These are phyloP conservation scores for Eucalyptus paniculata DNA, from an alignment of 345 rosid genomes.

Conservation along the genomic window DNA sequence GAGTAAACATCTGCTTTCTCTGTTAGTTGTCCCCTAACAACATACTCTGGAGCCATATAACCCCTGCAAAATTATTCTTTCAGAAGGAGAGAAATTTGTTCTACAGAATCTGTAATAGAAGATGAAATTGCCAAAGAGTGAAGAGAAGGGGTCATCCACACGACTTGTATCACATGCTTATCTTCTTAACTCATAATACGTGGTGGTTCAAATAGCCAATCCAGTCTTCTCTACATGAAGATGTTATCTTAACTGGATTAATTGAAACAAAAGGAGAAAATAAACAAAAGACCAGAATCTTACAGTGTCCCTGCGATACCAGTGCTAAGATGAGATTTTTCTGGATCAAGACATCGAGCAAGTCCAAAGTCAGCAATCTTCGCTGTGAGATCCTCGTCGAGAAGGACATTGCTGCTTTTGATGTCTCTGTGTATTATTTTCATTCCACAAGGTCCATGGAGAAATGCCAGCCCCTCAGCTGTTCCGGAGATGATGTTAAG, in stretches of 20 bases:
- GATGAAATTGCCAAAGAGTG: background rate
- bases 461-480: too few species aligned
- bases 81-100: background rate
- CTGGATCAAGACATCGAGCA: background rate
- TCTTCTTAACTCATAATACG: background rate
- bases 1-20: slow-evolving; percentile 5
- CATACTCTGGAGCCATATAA: slow-evolving; percentile 10
- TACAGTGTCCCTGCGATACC: slow-evolving; percentile 11
- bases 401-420: too few species aligned
- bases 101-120: background rate
- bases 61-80: background rate
- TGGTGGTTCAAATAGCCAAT: background rate
- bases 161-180: background rate
- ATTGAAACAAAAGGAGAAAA: background rate
- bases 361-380: too few species aligned
- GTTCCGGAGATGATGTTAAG: too few species aligned
- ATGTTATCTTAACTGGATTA: background rate
- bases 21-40: slow-evolving; percentile 2
- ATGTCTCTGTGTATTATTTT: too few species aligned
- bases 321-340: slow-evolving; percentile 3
- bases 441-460: too few species aligned
- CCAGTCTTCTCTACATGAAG: background rate
- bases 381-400: too few species aligned
- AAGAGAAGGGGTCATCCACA: background rate
- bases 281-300: background rate